Base-by-base conservation (phyloP, 2,329 filamentous ascomycete genomes). In the Aspergillus udagawae region DNA sequence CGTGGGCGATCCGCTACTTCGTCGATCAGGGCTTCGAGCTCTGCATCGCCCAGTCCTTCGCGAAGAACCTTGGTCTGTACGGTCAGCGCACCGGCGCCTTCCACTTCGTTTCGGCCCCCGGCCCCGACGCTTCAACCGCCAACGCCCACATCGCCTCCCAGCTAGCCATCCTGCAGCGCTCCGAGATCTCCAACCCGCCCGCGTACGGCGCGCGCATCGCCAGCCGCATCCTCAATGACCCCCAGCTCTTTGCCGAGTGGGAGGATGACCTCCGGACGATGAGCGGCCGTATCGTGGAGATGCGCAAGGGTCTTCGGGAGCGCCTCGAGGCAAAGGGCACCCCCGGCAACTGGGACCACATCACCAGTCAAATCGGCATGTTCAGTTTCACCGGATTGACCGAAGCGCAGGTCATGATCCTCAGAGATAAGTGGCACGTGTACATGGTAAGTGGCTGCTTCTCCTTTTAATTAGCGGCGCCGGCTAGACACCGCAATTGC, bases 361-460 rank as follows among this genome's bases (percentile, higher is more conserved):
- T 99, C 73, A 97, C 92, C 17, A 90, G 95, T 69, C 94, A 99
- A 83, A 99, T 99, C 72, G 94, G 94, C 79, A 99, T 99, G 94
- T 99, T 99, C 80, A 93, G 88, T 75, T 99, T 96, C 56, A 82
- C 81, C 0, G 83, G 82, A 0, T 69, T 85, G 58, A 78, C 60
- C 4, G 76, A 80, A 57, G 58, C 69, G 3, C 81, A 84, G 60
- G 80, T 84, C 3, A 63, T 69, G 63, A 66, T 72, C 49, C 63
- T 80, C 59, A 67, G 76, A 32, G 75, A 78, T 53, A 78, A 80
- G 67, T 79, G 76, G 73, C 79, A 81, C 59, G 72, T 81, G 45
- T 81, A 80, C 57, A 80, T 81, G 79, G 75, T 77, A 58, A 58
- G 70, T 67, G 53, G 48, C 21, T 41, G 29, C 38, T 48, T 58